Percentiles rank a stretch among this genome's conserved stretches.
phyloP scores from a whole-genome alignment of 169 alveolate species.

The Plasmodium coatneyi region DNA sequence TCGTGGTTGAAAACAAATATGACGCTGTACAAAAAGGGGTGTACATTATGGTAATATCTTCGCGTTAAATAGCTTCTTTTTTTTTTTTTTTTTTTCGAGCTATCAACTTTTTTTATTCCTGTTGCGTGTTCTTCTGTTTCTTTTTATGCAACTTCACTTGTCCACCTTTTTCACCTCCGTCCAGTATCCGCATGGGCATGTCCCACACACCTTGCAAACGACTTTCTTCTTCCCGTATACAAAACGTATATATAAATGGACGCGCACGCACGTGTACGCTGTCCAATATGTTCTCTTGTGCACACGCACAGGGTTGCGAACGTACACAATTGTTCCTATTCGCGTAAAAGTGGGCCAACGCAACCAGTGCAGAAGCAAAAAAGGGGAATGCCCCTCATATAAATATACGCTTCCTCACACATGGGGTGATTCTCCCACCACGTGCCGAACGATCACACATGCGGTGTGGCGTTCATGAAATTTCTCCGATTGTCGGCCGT shows the following conservation, averaged over 20 bases:
- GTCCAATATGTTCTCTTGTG: not conserved
- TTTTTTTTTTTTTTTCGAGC: constrained; percentile 3
- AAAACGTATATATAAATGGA: not conserved
- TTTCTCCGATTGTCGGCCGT: constrained; percentile 30
- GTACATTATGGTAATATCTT: not conserved
- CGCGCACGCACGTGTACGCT: not conserved
- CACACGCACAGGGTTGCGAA: not conserved
- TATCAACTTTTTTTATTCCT: not conserved
- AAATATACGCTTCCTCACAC: not conserved
- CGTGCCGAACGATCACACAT: not conserved
- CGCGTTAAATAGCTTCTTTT: not conserved
- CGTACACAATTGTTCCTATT: not conserved
- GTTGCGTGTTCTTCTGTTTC: not conserved
- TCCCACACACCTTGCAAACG: not conserved
- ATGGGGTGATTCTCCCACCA: not conserved
- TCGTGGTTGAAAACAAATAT: constrained; percentile 22
- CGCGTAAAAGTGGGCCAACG: not conserved
- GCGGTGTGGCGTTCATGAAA: constrained; percentile 12
- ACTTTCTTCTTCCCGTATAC: not conserved
- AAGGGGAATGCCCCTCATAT: not conserved
- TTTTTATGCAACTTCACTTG: not conserved
- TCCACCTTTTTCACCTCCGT: not conserved
- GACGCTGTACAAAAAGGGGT: constrained; percentile 17
- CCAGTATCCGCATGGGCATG: not conserved
- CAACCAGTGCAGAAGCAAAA: not conserved